phyloP scores from a whole-genome alignment of 73 alveolate species.

The Symbiodinium natans region DNA sequence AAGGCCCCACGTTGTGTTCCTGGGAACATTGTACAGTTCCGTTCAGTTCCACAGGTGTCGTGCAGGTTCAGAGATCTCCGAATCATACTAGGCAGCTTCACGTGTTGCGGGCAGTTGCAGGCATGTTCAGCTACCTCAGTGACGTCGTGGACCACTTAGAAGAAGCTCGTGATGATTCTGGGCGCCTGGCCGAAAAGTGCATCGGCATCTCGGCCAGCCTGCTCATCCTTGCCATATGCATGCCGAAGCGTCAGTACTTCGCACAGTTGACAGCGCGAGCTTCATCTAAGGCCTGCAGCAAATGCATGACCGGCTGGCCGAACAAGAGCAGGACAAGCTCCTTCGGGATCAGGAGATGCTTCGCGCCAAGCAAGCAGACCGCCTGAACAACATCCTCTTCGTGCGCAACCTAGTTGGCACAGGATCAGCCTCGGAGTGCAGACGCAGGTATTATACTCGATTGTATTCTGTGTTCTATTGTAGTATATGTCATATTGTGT shows the following conservation, averaged over 20 bases:
- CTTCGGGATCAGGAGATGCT: neutral
- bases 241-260: too few relatives aligned
- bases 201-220: neutral
- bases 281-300: neutral
- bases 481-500: too few relatives aligned
- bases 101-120: too few relatives aligned
- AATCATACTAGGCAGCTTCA: too few relatives aligned
- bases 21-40: too few relatives aligned
- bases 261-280: too few relatives aligned
- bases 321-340: neutral
- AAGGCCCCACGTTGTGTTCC: neutral
- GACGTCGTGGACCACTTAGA: constrained; percentile 16
- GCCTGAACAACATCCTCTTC: constrained; percentile 16
- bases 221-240: too few relatives aligned
- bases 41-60: too few relatives aligned
- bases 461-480: too few relatives aligned
- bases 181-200: constrained; percentile 25
- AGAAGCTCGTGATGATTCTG: constrained; percentile 6
- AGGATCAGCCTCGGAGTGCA: neutral
- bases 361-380: neutral
- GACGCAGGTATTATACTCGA: neutral
- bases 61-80: too few relatives aligned
- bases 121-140: constrained; percentile 8
- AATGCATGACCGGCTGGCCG: neutral
- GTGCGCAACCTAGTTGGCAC: neutral